Percentiles rank a stretch among this genome's conserved stretches.
Evolutionary conservation across 139 green algal genomes (phyloP).

Genomic region (Micractinium sp.): DNA sequence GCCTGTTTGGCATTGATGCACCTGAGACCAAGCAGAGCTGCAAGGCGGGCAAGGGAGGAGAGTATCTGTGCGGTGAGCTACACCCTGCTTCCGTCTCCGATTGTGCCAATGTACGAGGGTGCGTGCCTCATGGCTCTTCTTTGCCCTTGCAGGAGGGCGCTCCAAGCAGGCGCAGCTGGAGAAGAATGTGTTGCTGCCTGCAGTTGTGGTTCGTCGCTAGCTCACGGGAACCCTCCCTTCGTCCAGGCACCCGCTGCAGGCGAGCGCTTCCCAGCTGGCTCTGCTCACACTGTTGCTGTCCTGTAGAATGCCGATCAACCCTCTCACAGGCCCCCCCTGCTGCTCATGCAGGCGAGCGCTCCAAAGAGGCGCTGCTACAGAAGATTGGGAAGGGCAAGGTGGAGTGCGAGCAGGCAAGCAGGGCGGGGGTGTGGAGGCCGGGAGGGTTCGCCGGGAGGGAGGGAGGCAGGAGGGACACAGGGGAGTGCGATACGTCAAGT

Average conservation of each 20-base stretch:
- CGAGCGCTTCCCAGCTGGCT: too few species aligned
- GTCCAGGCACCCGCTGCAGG: too few species aligned
- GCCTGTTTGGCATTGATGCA: constrained; percentile 82
- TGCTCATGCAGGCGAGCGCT: neutral
- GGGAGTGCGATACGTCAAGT: neutral
- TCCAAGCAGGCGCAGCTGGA: too few species aligned
- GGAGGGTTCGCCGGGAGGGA: too few species aligned
- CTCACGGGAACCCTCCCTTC: too few species aligned
- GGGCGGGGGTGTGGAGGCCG: neutral
- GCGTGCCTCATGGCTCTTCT: neutral
- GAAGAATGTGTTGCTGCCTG: too few species aligned
- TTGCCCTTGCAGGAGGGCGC: neutral
- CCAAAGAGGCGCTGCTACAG: constrained; percentile 56
- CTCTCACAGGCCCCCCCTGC: too few species aligned
- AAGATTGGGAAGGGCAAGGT: constrained; percentile 60
- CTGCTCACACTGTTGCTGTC: too few species aligned
- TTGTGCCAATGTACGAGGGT: neutral
- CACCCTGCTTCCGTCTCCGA: too few species aligned
- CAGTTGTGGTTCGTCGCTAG: too few species aligned
- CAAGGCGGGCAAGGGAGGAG: constrained; percentile 32
- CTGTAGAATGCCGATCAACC: too few species aligned
- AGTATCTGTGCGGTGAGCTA: constrained; percentile 54
- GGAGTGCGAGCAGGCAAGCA: constrained; percentile 48
- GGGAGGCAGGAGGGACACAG: too few species aligned
- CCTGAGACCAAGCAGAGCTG: constrained; percentile 83